Evolutionary conservation across 768 basidiomycete species (phyloP).

Genomic region (Leccinum subtestaceum): DNA sequence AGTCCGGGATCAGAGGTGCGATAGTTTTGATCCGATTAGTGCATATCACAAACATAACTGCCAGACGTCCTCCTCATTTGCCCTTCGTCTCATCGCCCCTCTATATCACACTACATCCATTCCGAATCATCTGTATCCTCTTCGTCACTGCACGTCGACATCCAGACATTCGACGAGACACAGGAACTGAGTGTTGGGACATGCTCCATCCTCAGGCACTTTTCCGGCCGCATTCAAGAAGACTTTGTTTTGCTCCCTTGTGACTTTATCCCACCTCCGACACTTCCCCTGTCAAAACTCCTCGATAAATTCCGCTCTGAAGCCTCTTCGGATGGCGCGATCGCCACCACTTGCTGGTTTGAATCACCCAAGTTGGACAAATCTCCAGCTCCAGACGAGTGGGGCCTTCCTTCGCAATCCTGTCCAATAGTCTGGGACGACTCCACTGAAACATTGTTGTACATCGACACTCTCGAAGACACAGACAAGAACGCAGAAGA

Average conservation of each 20-base stretch:
- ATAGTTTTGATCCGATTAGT: not conserved
- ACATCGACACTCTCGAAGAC: slow-evolving; percentile 71
- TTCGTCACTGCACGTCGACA: slow-evolving; percentile 66
- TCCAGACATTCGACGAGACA: slow-evolving; percentile 79
- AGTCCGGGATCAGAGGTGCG: slow-evolving; percentile 79
- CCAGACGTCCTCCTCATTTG: slow-evolving; percentile 86
- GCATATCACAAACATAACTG: slow-evolving; percentile 8
- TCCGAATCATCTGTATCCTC: slow-evolving; percentile 64
- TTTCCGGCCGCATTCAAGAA: slow-evolving; percentile 68
- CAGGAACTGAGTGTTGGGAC: slow-evolving; percentile 66
- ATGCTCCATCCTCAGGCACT: slow-evolving; percentile 72
- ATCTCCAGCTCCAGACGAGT: slow-evolving; percentile 57
- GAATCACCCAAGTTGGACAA: slow-evolving; percentile 51
- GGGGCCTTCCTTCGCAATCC: slow-evolving; percentile 48
- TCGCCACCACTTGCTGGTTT: slow-evolving; percentile 70
- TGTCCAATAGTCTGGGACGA: slow-evolving; percentile 69
- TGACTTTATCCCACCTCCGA: slow-evolving; percentile 80
- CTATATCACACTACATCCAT: slow-evolving; percentile 81
- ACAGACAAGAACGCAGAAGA: slow-evolving; percentile 68
- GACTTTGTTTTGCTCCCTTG: slow-evolving; percentile 92
- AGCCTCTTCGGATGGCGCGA: slow-evolving; percentile 55
- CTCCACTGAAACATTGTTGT: slow-evolving; percentile 58
- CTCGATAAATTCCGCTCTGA: slow-evolving; percentile 84
- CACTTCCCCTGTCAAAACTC: slow-evolving; percentile 64
- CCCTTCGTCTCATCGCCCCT: slow-evolving; percentile 68